These are phyloP conservation scores for Colletotrichum paranaense DNA, from an alignment of 2,329 filamentous ascomycete genomes.

Conservation along the genomic window DNA sequence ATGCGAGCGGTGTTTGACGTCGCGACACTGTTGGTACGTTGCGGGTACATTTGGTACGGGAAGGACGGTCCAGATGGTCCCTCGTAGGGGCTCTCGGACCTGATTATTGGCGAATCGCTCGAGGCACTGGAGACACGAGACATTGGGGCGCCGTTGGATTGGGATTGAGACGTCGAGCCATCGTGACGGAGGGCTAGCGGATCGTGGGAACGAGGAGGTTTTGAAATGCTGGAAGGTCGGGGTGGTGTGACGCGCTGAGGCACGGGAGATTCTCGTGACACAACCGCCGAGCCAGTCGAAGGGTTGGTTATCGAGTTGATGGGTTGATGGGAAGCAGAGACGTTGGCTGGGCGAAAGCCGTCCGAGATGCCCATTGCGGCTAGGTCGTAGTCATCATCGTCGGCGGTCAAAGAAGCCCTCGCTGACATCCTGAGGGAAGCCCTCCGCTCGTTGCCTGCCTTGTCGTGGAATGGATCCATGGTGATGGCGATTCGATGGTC, in stretches of 20 bases:
- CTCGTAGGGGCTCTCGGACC: conserved; percentile 73
- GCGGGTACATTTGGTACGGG: conserved; percentile 86
- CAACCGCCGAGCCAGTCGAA: conserved; percentile 36
- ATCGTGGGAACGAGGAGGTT: conserved; percentile 61
- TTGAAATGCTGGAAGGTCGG: conserved; percentile 67
- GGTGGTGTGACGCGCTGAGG: conserved; percentile 39
- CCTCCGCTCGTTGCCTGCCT: conserved; percentile 53
- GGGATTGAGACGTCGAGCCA: conserved; percentile 47
- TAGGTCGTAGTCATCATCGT: conserved; percentile 61
- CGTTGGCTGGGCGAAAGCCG: conserved; percentile 58
- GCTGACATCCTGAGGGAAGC: conserved; percentile 55
- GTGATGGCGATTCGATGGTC: conserved; percentile 31
- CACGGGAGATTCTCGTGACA: conserved; percentile 26
- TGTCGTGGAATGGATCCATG: conserved; percentile 55
- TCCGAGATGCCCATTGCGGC: conserved; percentile 63
- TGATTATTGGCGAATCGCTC: conserved; percentile 51
- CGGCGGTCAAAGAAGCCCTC: conserved; percentile 42
- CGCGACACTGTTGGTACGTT: conserved; percentile 76
- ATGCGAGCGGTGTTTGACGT: conserved; percentile 76
- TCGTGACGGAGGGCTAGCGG: conserved; percentile 65
- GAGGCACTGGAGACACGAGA: conserved; percentile 45
- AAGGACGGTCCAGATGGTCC: conserved; percentile 81
- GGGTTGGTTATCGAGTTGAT: conserved; percentile 40
- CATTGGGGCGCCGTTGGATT: conserved; percentile 7
- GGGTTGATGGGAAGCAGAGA: conserved; percentile 37